Evolutionary conservation across 208 protist genomes (phyloP).

Genomic region (Angomonas ambiguus): DNA sequence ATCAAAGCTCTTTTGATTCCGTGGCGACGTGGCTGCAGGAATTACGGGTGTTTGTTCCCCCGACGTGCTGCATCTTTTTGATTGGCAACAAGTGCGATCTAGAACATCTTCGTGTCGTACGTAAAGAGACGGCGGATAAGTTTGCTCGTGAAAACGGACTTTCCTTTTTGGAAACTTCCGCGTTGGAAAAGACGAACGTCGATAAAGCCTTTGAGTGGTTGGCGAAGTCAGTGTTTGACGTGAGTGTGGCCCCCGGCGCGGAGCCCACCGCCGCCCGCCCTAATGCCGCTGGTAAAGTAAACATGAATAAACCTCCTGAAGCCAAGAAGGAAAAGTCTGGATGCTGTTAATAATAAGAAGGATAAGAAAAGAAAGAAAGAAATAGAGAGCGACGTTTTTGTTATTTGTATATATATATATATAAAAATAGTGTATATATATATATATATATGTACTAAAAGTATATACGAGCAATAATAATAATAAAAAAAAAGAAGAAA

Average conservation of each 20-base stretch:
- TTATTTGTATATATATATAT: no score
- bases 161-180: constrained; percentile 82
- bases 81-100: constrained; percentile 98
- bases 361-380: constrained; percentile 19
- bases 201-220: constrained; percentile 98
- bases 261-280: constrained; percentile 29
- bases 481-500: not conserved
- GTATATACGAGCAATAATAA: not conserved
- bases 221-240: constrained; percentile 91
- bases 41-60: constrained; percentile 95
- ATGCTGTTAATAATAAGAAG: constrained; percentile 40
- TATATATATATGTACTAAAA: no score
- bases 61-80: constrained; percentile 97
- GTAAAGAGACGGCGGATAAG: constrained; percentile 93
- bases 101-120: constrained; percentile 86
- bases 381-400: not conserved
- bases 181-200: constrained; percentile 98
- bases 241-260: constrained; percentile 62
- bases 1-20: constrained; percentile 95
- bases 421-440: no score
- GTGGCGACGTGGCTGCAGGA: constrained; percentile 98
- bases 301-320: constrained; percentile 29
- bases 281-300: constrained; percentile 22
- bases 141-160: constrained; percentile 93
- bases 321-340: constrained; percentile 31